Base-by-base conservation (phyloP, 768 basidiomycete species). In the Glaciozyma antarctica region DNA sequence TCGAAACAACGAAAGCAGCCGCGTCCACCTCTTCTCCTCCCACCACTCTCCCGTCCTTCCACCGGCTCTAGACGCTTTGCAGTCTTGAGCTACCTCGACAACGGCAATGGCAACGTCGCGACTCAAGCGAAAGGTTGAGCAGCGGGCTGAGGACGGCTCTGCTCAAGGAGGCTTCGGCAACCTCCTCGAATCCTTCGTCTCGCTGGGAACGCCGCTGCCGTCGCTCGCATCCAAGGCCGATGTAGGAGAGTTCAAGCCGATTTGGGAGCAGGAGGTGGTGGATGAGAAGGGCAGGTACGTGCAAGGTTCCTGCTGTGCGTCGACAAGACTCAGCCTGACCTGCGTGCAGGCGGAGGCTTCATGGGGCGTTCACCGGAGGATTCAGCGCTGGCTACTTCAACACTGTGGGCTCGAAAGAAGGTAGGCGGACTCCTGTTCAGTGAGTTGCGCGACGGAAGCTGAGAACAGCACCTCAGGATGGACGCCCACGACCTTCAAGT, bases 351-450 rank as follows among this genome's bases (percentile, higher is more conserved):
- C 79, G 90, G 69, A 80, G 95, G 63, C 79, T 99, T n/a, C 95
- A 99, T 75, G 95, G 95, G 5, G 95, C 95, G 5, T 99, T 98
- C 78, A 97, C 93, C 0, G 95, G 95, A 28, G 95, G 95, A 16
- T 99, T 91, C 81, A 91, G 88, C 61, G 95, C 95, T 32, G 94
- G 94, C 0, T 97, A 97, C 78, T 97, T 87, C 80, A 98, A 98
- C 76, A 82, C 86, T 2, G 94, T 94, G 45, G 95, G 95, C 2
- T 92, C 89, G 9, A 90, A 94, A 76, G 93, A 98, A 83, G 93
- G 93, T 85, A 63, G 32, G 79, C 72, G 26, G 5, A 5, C 2
- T n/a, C 12, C 8, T 41, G 38, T 15, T 41, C 12, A 5, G 10
- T 1, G 44, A 16, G 24, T 8, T 4, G 17, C 6, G 8, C 24